phyloP scores from a whole-genome alignment of 2,329 filamentous ascomycete species.

The Diaporthe batatas region DNA sequence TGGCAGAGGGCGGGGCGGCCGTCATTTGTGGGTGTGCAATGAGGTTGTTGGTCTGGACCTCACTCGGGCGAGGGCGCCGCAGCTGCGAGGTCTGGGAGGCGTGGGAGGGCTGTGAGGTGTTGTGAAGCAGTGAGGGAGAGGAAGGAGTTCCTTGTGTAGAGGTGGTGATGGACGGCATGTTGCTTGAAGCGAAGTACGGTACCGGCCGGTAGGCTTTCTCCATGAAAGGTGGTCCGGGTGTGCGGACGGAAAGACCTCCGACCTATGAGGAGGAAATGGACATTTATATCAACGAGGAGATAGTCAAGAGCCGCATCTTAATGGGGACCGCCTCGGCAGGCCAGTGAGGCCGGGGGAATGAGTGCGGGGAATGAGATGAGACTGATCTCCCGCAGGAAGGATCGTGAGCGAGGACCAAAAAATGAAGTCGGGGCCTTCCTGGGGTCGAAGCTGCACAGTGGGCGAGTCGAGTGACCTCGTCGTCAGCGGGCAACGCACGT shows the following conservation, averaged over 20 bases:
- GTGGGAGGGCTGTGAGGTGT: slow-evolving; percentile 59
- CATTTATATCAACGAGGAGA: slow-evolving; percentile 43
- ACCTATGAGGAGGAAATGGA: slow-evolving; percentile 39
- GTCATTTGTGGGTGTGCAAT: slow-evolving; percentile 52
- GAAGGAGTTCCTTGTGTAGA: slow-evolving; percentile 48
- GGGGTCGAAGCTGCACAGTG: slow-evolving; percentile 42
- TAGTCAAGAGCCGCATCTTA: slow-evolving; percentile 50
- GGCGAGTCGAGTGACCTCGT: slow-evolving; percentile 41
- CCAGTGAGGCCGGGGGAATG: slow-evolving; percentile 40
- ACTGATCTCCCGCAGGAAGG: slow-evolving; percentile 43
- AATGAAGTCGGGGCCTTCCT: slow-evolving; percentile 41
- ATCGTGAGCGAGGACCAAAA: slow-evolving; percentile 41
- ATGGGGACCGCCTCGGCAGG: slow-evolving; percentile 40
- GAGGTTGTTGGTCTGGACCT: slow-evolving; percentile 62
- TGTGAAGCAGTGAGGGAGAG: slow-evolving; percentile 49
- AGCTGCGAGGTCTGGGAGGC: slow-evolving; percentile 54
- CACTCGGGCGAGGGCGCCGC: slow-evolving; percentile 60
- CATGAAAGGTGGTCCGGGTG: slow-evolving; percentile 40
- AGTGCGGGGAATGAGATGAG: slow-evolving; percentile 47
- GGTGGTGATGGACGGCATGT: slow-evolving; percentile 51
- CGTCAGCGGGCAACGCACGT: slow-evolving; percentile 38
- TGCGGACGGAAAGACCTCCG: slow-evolving; percentile 41
- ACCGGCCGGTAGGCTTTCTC: slow-evolving; percentile 40
- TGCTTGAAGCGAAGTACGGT: slow-evolving; percentile 43
- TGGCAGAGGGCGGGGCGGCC: slow-evolving; percentile 64